Conservation (phyloP, 495 filamentous ascomycete genomes). For the Parathielavia appendiculata region DNA sequence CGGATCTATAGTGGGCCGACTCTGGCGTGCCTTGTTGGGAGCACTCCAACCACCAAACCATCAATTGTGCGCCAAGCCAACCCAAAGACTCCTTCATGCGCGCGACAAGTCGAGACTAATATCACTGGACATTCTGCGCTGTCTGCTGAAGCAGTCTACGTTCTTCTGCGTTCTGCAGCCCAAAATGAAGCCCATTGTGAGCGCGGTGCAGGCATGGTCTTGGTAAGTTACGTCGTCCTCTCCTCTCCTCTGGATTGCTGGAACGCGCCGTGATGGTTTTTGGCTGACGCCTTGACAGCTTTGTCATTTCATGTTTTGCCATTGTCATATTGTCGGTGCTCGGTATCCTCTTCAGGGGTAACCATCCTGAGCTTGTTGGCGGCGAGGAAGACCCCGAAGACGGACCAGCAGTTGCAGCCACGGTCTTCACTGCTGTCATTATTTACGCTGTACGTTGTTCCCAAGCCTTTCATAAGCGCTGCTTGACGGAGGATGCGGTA, state of each 20-base stretch:
- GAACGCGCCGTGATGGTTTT: not conserved
- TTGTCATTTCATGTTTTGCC: conserved; percentile 81
- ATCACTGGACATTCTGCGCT: not conserved
- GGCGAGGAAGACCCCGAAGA: conserved; percentile 66
- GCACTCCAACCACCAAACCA: conserved; percentile 3
- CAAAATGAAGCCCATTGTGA: conserved; percentile 89
- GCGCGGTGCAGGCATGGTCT: conserved; percentile 87
- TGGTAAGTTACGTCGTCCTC: conserved; percentile 58
- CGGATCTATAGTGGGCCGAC: not conserved
- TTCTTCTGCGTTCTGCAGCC: conserved; percentile 4
- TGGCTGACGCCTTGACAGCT: conserved; percentile 42
- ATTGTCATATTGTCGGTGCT: conserved; percentile 83
- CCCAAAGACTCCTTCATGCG: not conserved
- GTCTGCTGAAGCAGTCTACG: not conserved
- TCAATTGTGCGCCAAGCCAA: not conserved
- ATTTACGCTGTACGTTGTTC: conserved; percentile 70
- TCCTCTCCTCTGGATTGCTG: not conserved
- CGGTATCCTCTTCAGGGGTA: conserved; percentile 68
- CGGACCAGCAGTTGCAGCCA: conserved; percentile 69
- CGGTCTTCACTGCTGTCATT: conserved; percentile 76
- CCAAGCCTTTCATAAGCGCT: not conserved
- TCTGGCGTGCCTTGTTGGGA: not conserved
- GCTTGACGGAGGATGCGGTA: not conserved
- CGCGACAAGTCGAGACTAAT: not conserved
- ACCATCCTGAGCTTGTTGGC: conserved; percentile 77